phyloP scores from a whole-genome alignment of 2,329 filamentous ascomycete genomes.

The Diaporthe ilicicola region DNA sequence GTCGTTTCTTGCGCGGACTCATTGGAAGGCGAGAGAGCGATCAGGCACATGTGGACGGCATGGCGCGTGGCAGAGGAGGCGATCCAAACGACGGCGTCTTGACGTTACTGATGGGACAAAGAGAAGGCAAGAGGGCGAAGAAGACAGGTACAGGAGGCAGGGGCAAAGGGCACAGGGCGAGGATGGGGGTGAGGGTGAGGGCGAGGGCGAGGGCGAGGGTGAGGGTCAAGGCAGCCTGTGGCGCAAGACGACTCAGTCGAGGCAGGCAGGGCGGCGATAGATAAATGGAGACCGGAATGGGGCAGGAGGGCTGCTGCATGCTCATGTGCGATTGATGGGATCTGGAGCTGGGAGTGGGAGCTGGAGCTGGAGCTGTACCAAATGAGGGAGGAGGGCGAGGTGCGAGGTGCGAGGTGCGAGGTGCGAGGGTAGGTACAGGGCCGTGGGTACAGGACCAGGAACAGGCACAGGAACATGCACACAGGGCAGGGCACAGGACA shows the following conservation, averaged over 20 bases:
- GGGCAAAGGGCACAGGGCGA: background rate
- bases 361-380: constrained; percentile 22
- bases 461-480: background rate
- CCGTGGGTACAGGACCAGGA: background rate
- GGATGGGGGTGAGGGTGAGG: background rate
- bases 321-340: constrained; percentile 26
- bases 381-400: constrained; percentile 20
- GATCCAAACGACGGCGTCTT: background rate
- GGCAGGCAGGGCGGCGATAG: constrained; percentile 29
- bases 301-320: constrained; percentile 27
- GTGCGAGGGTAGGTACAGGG: background rate
- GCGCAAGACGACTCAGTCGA: constrained; percentile 27
- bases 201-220: background rate
- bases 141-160: background rate
- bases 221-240: constrained; percentile 13
- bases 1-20: constrained; percentile 12
- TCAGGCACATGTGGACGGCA: constrained; percentile 20
- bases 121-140: background rate
- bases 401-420: background rate
- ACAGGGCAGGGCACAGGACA: background rate
- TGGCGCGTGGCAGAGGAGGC: constrained; percentile 2
- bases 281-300: constrained; percentile 28
- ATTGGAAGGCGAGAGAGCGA: constrained; percentile 8
- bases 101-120: background rate
- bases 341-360: constrained; percentile 19